Conservation (phyloP, 768 basidiomycete species). For the Pisolithus albus region DNA sequence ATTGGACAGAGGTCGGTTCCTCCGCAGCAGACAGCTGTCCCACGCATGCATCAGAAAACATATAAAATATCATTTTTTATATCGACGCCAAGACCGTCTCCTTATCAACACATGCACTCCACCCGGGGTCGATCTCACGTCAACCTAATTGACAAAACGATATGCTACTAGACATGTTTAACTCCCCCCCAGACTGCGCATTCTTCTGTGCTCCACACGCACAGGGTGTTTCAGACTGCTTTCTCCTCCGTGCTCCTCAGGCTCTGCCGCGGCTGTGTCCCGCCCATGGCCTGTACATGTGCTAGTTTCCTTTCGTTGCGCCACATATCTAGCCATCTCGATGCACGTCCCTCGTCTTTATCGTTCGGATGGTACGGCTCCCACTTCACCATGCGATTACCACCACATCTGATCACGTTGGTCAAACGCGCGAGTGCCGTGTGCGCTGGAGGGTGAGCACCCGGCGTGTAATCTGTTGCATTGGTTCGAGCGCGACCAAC, state of each 20-base stretch:
- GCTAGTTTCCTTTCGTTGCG: conserved; percentile 17
- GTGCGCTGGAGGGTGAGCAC: conserved; percentile 50
- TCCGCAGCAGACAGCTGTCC: too few relatives aligned
- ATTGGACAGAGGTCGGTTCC: too few relatives aligned
- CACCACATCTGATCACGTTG: conserved; percentile 25
- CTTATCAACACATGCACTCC: too few relatives aligned
- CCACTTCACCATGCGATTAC: background rate
- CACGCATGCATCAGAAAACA: too few relatives aligned
- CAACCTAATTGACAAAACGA: too few relatives aligned
- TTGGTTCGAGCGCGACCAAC: conserved; percentile 58
- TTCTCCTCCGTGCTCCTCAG: conserved; percentile 21
- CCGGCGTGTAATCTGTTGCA: conserved; percentile 57
- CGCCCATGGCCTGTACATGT: conserved; percentile 24
- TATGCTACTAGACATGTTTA: too few relatives aligned
- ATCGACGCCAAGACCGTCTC: too few relatives aligned
- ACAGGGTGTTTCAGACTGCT: conserved; percentile 37
- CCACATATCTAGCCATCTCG: conserved; percentile 10
- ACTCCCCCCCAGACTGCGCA: too few relatives aligned
- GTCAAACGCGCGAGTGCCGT: conserved; percentile 31
- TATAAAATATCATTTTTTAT: too few relatives aligned
- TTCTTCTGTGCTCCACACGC: too few relatives aligned
- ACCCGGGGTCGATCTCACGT: too few relatives aligned
- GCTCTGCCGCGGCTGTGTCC: conserved; percentile 15
- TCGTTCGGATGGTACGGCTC: background rate
- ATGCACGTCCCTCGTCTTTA: too few relatives aligned